A percentile compares a stretch with the other conserved stretches of the same genome.
phyloP scores from a whole-genome alignment of 805 yeast genomes.

The Pichia thaimueangensis region DNA sequence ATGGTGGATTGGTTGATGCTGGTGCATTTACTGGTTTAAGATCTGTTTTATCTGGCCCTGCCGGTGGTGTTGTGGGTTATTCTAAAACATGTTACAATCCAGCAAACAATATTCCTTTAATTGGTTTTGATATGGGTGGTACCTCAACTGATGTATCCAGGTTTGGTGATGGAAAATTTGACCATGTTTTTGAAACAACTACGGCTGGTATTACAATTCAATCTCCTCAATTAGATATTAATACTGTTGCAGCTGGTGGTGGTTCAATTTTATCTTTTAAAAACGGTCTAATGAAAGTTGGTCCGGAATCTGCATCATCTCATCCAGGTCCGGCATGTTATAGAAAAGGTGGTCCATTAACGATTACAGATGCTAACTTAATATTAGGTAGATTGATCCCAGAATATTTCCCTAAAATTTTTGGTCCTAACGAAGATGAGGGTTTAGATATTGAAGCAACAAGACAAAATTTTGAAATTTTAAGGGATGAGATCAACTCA shows the following conservation, averaged over 20 bases:
- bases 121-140: slow-evolving; percentile 90
- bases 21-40: slow-evolving; percentile 75
- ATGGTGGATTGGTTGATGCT: slow-evolving; percentile 90
- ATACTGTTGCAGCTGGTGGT: slow-evolving; percentile 83
- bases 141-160: slow-evolving; percentile 83
- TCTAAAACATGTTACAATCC: slow-evolving; percentile 71
- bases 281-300: slow-evolving; percentile 70
- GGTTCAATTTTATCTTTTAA: slow-evolving; percentile 64
- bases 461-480: slow-evolving; percentile 39
- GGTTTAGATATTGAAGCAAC: slow-evolving; percentile 56
- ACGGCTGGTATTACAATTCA: slow-evolving; percentile 81
- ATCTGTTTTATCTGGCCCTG: slow-evolving; percentile 93
- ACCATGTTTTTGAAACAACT: slow-evolving; percentile 78
- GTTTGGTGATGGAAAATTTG: slow-evolving; percentile 57
- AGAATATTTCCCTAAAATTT: slow-evolving; percentile 70
- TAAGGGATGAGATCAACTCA: slow-evolving; percentile 52
- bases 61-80: slow-evolving; percentile 95
- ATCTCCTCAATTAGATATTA: slow-evolving; percentile 77
- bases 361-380: slow-evolving; percentile 81
- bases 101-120: slow-evolving; percentile 48
- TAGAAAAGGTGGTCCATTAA: slow-evolving; percentile 79
- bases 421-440: slow-evolving; percentile 75
- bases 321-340: slow-evolving; percentile 90
- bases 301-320: slow-evolving; percentile 82
- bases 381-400: slow-evolving; percentile 67